Evolutionary conservation across 805 yeast genomes (phyloP).

Genomic region (Kodamaea restingae): DNA sequence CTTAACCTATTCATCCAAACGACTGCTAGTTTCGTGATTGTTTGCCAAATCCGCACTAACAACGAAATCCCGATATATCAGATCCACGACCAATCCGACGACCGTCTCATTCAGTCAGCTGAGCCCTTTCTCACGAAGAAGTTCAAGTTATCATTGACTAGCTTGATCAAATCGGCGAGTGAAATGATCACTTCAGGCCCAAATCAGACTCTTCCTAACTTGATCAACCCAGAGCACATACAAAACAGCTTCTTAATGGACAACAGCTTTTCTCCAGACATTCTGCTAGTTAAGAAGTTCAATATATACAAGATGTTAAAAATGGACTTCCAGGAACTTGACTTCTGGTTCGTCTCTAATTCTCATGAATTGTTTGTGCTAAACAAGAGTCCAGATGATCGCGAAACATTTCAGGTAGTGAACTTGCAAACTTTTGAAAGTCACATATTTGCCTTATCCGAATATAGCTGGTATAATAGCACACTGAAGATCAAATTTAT

Average conservation of each 20-base stretch:
- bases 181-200: conserved; percentile 17
- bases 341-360: conserved; percentile 36
- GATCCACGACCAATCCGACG: conserved; percentile 22
- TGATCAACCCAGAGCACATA: conserved; percentile 27
- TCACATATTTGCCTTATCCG: conserved; percentile 23
- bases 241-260: conserved; percentile 16
- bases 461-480: conserved; percentile 26
- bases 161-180: conserved; percentile 30
- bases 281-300: conserved; percentile 6
- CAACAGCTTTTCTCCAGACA: conserved; percentile 3
- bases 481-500: conserved; percentile 16
- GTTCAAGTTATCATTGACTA: conserved; percentile 24
- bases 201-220: conserved; percentile 4
- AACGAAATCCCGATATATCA: conserved; percentile 33
- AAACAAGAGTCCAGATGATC: conserved; percentile 17
- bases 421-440: conserved; percentile 30
- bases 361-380: conserved; percentile 35
- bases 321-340: conserved; percentile 26
- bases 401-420: conserved; percentile 26
- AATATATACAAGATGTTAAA: conserved; percentile 29
- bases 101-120: conserved; percentile 31
- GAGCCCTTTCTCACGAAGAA: conserved; percentile 29
- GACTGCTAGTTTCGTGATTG: conserved; percentile 32
- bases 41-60: conserved; percentile 36
- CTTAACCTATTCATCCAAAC: conserved; percentile 41